A percentile compares a stretch with the other conserved stretches of the same genome.
Evolutionary conservation across 2,329 filamentous ascomycete species (phyloP).

Genomic region (Nemania abortiva): DNA sequence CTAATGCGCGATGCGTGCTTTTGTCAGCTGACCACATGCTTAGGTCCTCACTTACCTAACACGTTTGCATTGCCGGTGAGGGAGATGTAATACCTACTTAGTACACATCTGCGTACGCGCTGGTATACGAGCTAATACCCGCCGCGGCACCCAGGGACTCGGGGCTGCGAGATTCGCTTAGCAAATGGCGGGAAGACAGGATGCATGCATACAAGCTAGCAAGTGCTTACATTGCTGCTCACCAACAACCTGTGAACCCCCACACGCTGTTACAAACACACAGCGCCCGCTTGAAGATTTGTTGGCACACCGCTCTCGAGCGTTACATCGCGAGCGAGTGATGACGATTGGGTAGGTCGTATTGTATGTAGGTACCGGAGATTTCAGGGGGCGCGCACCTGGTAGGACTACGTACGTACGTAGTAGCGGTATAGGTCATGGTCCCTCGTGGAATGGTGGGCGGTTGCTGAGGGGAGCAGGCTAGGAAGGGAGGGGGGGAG

Average conservation of each 20-base stretch:
- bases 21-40: constrained; percentile 17
- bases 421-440: background rate
- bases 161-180: constrained; percentile 17
- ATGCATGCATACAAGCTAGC: constrained; percentile 14
- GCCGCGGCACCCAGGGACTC: constrained; percentile 21
- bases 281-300: no score
- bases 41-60: background rate
- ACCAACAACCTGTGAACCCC: constrained; percentile 43
- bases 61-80: background rate
- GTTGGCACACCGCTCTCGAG: constrained; percentile 28
- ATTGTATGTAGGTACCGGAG: background rate
- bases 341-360: background rate
- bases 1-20: background rate
- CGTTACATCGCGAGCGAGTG: constrained; percentile 17
- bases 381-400: background rate
- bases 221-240: constrained; percentile 14
- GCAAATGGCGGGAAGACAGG: background rate
- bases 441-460: background rate
- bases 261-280: background rate
- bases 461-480: background rate
- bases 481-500: background rate
- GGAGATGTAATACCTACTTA: no score
- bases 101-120: background rate
- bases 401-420: background rate
- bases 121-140: background rate